Evolutionary conservation across 1,284 basidiomycete species (phyloP), one percentile per base, ranked within the genome.

Genomic region (Ceraceosorus bombacis): DNA sequence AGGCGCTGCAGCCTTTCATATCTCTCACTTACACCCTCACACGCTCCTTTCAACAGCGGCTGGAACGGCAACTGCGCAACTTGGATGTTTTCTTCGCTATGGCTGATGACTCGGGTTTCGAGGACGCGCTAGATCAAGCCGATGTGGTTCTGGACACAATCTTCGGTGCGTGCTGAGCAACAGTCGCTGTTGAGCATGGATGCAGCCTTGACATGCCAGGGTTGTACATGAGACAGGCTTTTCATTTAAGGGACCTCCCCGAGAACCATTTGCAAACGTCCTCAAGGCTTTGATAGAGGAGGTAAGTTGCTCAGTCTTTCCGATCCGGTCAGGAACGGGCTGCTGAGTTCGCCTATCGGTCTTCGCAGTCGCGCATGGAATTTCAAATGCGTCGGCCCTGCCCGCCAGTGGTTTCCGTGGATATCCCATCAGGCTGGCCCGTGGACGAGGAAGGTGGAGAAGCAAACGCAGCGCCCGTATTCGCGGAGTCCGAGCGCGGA

Each of bases 371-470:
- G 3, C 55, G 69, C 12, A 67, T 73, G 59, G 71, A 73, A 48
- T 73, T 73, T 39, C 66, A 70, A 53, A 64, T 15, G 12, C 57
- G 63, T 13, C 41, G 49, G 17, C 51, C 58, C n/a, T 46, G 50
- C 12, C 65, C 67, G 36, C 76, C 73, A 13, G 68, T 78, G 48
- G 65, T 78, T 10, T 76, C 73, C 1, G 88, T 97, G 6, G 95
- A 99, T 76, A 93, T 98, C 58, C 95, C 95, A 0, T 91, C 88
- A 1, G 94, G 92, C 4, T 98, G 93, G 93, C 85, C 90, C 70
- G 90, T 97, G 37, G 90, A 94, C 67, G 79, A 82, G 43, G 92
- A 93, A 1, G 55, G 50, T 9, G 5, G 27, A 10, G 9, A 10
- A 10, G 43, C 5, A 38, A 48, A 2, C 55, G 55, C 6, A 69